Percentiles rank a stretch among this genome's conserved stretches.
These are phyloP conservation scores for Bacterosira constricta DNA, from an alignment of 108 stramenopile species.

Conservation along the genomic window DNA sequence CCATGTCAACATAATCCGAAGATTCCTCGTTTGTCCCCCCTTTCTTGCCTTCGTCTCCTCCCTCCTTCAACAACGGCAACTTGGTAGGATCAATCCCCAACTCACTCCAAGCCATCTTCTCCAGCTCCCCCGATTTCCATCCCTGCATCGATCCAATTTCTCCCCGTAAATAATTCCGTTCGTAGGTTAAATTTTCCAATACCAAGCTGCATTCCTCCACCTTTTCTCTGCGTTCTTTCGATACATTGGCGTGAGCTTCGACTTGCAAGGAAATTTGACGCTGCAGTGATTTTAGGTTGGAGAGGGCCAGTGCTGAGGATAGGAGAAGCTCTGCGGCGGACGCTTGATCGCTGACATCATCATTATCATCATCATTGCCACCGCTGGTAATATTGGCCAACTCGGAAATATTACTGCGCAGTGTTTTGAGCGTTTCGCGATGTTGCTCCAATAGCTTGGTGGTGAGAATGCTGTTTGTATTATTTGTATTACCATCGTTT, in stretches of 20 bases:
- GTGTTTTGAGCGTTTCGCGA: slow-evolving; percentile 1
- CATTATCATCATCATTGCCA: neutral
- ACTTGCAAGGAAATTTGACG: slow-evolving; percentile 39
- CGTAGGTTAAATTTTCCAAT: slow-evolving; percentile 49
- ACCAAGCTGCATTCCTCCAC: slow-evolving; percentile 30
- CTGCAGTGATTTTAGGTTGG: slow-evolving; percentile 42
- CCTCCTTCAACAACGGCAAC: neutral
- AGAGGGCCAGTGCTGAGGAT: slow-evolving; percentile 13
- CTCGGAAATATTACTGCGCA: neutral
- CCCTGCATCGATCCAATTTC: slow-evolving; percentile 17
- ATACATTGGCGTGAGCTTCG: slow-evolving; percentile 14
- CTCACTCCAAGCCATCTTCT: slow-evolving; percentile 39
- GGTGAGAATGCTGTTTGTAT: neutral
- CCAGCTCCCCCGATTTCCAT: slow-evolving; percentile 35
- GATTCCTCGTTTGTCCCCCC: neutral
- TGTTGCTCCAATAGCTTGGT: slow-evolving; percentile 6
- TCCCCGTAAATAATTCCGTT: slow-evolving; percentile 36
- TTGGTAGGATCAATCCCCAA: neutral
- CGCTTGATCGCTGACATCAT: neutral
- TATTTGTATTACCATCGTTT: too few species aligned
- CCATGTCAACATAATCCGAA: slow-evolving; percentile 10
- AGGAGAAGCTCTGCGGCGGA: slow-evolving; percentile 9
- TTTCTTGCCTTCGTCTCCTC: neutral
- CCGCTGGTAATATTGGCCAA: neutral
- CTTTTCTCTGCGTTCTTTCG: slow-evolving; percentile 14